Percentiles rank a stretch among this genome's conserved stretches.
phyloP scores from a whole-genome alignment of 1,284 basidiomycete genomes.

The Malassezia globosa region DNA sequence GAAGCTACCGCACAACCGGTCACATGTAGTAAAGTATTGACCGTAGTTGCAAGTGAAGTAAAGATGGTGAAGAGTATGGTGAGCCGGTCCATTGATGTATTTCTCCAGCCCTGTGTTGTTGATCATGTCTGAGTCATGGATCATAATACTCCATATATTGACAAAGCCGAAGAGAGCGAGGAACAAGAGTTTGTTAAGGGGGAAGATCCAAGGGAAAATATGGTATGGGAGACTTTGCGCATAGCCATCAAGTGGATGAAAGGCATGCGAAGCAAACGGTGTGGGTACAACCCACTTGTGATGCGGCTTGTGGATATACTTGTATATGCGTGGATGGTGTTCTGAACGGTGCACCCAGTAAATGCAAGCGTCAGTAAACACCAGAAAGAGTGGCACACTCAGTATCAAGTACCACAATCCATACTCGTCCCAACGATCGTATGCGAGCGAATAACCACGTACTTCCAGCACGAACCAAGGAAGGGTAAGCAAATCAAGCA shows the following conservation, averaged over 20 bases:
- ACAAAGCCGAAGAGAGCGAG: slow-evolving; percentile 45
- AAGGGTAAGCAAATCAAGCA: slow-evolving; percentile 59
- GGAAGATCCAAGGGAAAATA: slow-evolving; percentile 80
- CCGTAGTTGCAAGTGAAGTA: slow-evolving; percentile 93
- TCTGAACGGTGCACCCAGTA: slow-evolving; percentile 91
- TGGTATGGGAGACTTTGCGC: slow-evolving; percentile 90
- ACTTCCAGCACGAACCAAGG: slow-evolving; percentile 92
- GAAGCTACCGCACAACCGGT: slow-evolving; percentile 72
- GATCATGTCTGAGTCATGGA: slow-evolving; percentile 99
- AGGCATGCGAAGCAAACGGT: slow-evolving; percentile 89
- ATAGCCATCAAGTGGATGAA: slow-evolving; percentile 93
- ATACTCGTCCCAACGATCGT: slow-evolving; percentile 58
- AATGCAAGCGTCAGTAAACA: slow-evolving; percentile 82
- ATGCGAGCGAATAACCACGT: slow-evolving; percentile 69
- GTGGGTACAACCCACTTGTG: slow-evolving; percentile 99
- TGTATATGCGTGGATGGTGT: slow-evolving; percentile 79
- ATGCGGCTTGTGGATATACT: slow-evolving; percentile 83
- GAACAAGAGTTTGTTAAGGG: slow-evolving; percentile 56
- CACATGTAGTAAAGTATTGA: slow-evolving; percentile 89
- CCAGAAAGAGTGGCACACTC: slow-evolving; percentile 55
- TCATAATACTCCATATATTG: slow-evolving; percentile 50
- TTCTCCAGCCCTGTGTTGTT: slow-evolving; percentile 79
- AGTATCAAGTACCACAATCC: slow-evolving; percentile 38
- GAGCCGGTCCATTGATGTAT: slow-evolving; percentile 91
- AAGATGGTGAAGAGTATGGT: slow-evolving; percentile 90